Evolutionary conservation across 352 stramenopile species (phyloP).

Genomic region (Plasmopara muralis): DNA sequence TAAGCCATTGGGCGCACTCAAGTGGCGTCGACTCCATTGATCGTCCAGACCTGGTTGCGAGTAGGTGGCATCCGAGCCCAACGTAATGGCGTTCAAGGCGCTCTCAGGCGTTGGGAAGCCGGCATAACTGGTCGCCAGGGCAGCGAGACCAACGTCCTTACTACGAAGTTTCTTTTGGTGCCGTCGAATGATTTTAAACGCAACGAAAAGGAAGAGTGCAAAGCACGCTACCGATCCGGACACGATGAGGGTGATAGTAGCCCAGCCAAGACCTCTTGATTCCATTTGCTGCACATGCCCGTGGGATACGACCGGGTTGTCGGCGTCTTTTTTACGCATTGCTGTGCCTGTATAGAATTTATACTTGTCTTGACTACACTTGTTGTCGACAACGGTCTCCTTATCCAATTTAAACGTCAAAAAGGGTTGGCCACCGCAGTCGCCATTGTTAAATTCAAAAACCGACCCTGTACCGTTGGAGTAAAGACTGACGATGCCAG

Average conservation of each 20-base stretch:
- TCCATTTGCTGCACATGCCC: conserved; percentile 9
- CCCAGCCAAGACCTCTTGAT: conserved; percentile 3
- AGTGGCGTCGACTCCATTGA: conserved; percentile 8
- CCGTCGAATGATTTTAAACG: conserved; percentile 18
- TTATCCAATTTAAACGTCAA: conserved; percentile 11
- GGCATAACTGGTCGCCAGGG: conserved; percentile 22
- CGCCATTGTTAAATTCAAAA: conserved; percentile 14
- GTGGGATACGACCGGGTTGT: conserved; percentile 11
- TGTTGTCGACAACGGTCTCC: conserved; percentile 10
- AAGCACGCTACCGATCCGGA: conserved; percentile 13
- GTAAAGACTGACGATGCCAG: conserved; percentile 23
- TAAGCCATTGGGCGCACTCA: conserved; percentile 11
- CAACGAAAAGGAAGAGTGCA: conserved; percentile 18
- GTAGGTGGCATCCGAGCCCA: conserved; percentile 24
- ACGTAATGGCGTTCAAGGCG: conserved; percentile 19
- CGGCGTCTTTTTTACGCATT: conserved; percentile 6
- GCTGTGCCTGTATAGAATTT: conserved; percentile 19
- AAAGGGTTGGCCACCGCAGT: conserved; percentile 14
- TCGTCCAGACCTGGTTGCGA: conserved; percentile 12
- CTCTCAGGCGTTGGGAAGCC: conserved; percentile 27
- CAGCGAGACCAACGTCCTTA: conserved; percentile 22
- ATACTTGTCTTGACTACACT: conserved; percentile 21
- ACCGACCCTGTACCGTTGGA: conserved; percentile 16
- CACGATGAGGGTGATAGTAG: conserved; percentile 14
- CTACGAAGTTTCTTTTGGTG: conserved; percentile 11